Evolutionary conservation across 768 basidiomycete genomes (phyloP).

Genomic region (Pisolithus orientalis): DNA sequence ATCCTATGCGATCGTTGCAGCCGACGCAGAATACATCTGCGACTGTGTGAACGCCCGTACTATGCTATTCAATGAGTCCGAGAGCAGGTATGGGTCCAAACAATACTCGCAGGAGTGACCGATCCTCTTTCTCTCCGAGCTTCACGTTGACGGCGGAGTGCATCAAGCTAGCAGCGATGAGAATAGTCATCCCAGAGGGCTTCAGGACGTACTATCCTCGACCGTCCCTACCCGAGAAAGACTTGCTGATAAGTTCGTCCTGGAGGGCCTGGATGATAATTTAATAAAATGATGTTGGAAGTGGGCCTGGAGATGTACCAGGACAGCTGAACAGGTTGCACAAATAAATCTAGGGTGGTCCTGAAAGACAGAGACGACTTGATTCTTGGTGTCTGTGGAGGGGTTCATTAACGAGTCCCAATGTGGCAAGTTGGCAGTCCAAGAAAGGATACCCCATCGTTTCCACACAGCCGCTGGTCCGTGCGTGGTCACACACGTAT

Average conservation of each 20-base stretch:
- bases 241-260: conserved; percentile 80
- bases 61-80: conserved; percentile 21
- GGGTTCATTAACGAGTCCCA: conserved; percentile 7
- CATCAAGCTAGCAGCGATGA: conserved; percentile 47
- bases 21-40: conserved; percentile 76
- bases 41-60: conserved; percentile 77
- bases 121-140: conserved; percentile 67
- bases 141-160: conserved; percentile 74
- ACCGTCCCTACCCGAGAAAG: conserved; percentile 79
- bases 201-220: conserved; percentile 60
- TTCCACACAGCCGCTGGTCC: conserved; percentile 33
- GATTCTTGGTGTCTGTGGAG: conserved; percentile 42
- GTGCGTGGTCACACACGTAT: conserved; percentile 39
- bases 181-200: not conserved
- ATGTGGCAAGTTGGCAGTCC: conserved; percentile 1
- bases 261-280: conserved; percentile 53
- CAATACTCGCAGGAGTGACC: conserved; percentile 54
- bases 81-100: not conserved
- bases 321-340: conserved; percentile 59
- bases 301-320: conserved; percentile 34
- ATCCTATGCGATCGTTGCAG: conserved; percentile 73
- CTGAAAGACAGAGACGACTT: conserved; percentile 55
- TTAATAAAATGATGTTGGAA: not conserved
- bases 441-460: not conserved
- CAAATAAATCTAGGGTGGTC: conserved; percentile 69